Percentiles rank a stretch among this genome's conserved stretches.
These are phyloP conservation scores for Talaromyces piceae DNA, from an alignment of 2,329 filamentous ascomycete species.

Conservation along the genomic window DNA sequence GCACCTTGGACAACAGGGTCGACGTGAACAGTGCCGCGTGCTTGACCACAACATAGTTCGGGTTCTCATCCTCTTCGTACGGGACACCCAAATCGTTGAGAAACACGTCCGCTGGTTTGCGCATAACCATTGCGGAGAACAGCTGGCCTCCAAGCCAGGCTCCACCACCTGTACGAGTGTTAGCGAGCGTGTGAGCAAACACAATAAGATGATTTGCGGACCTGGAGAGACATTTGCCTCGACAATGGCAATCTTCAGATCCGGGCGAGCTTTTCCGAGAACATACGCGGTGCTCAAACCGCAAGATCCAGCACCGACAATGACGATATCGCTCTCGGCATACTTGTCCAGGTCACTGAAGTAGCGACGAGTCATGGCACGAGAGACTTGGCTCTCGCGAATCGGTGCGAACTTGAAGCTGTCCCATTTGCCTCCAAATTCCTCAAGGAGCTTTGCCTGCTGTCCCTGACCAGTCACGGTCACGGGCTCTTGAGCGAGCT, in stretches of 20 bases:
- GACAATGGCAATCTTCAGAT: slow-evolving; percentile 85
- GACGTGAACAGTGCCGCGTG: slow-evolving; percentile 89
- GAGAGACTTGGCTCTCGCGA: slow-evolving; percentile 84
- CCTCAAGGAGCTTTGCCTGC: slow-evolving; percentile 51
- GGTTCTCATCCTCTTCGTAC: slow-evolving; percentile 83
- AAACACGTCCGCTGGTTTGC: slow-evolving; percentile 83
- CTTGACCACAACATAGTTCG: slow-evolving; percentile 84
- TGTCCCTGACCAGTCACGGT: slow-evolving; percentile 29
- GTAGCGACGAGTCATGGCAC: slow-evolving; percentile 90
- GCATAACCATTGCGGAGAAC: slow-evolving; percentile 92
- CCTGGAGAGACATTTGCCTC: slow-evolving; percentile 78
- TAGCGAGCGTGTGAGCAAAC: neutral
- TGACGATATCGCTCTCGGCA: slow-evolving; percentile 89
- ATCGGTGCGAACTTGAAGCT: slow-evolving; percentile 77
- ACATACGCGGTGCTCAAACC: slow-evolving; percentile 79
- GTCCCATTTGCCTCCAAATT: slow-evolving; percentile 72
- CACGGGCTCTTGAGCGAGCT: slow-evolving; percentile 41
- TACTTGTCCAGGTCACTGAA: slow-evolving; percentile 82
- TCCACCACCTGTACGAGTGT: slow-evolving; percentile 55
- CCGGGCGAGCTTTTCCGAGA: slow-evolving; percentile 73
- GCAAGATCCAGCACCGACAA: slow-evolving; percentile 83
- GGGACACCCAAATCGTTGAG: slow-evolving; percentile 72
- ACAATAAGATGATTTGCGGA: slow-evolving; percentile 15
- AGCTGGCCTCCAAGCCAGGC: slow-evolving; percentile 92
- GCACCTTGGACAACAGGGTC: slow-evolving; percentile 74